Conservation (phyloP, 169 alveolate species). For the Besnoitia besnoiti region DNA sequence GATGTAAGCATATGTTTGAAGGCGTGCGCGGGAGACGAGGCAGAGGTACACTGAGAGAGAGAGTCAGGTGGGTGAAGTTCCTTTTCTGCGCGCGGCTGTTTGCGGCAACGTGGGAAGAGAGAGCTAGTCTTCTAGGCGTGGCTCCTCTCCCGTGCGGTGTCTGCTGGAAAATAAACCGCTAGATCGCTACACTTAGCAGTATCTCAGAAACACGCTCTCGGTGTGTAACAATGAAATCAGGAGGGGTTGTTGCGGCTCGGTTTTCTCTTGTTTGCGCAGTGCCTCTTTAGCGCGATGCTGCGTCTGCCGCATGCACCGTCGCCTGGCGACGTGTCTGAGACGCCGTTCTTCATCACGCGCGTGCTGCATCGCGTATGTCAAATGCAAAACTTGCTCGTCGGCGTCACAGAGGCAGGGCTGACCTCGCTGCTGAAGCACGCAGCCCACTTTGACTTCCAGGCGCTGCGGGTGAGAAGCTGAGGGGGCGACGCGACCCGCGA, state of each 20-base stretch:
- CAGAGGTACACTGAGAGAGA: too few relatives aligned
- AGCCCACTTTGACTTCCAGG: constrained; percentile 23
- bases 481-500: not conserved
- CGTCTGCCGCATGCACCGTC: constrained; percentile 44
- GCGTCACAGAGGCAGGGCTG: constrained; percentile 23
- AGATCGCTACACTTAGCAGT: too few relatives aligned
- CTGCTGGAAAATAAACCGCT: too few relatives aligned
- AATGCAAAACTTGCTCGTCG: constrained; percentile 25
- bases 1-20: too few relatives aligned
- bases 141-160: too few relatives aligned
- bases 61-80: too few relatives aligned
- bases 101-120: too few relatives aligned
- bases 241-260: not conserved
- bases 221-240: too few relatives aligned
- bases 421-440: constrained; percentile 17
- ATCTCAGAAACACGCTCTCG: too few relatives aligned
- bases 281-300: constrained; percentile 56
- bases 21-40: too few relatives aligned
- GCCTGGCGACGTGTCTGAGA: not conserved
- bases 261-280: not conserved
- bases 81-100: too few relatives aligned
- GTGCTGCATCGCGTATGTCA: constrained; percentile 51
- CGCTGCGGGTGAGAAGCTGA: constrained; percentile 16
- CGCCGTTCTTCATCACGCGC: constrained; percentile 16
- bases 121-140: too few relatives aligned